Conservation (phyloP, 176 grass and related monocot genomes). For the Eremochloa ophiuroides region DNA sequence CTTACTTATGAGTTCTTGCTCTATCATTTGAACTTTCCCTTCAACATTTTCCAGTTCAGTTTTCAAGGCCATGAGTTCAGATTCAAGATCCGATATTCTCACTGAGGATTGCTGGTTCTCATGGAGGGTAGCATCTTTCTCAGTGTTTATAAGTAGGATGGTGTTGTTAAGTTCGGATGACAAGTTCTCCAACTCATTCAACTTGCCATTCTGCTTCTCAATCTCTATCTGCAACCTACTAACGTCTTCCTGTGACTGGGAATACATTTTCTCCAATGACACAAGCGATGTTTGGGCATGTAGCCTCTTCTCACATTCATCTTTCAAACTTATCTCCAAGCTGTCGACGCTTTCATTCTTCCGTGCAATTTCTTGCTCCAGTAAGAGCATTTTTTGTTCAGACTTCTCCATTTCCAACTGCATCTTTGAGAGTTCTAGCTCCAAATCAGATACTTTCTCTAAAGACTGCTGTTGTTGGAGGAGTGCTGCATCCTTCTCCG, state of each 20-base stretch:
- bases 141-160: constrained; percentile 32
- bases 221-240: constrained; percentile 43
- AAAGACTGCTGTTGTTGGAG: constrained; percentile 34
- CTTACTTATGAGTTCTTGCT: constrained; percentile 47
- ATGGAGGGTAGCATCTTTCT: constrained; percentile 41
- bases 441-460: constrained; percentile 44
- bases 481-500: constrained; percentile 34
- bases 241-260: constrained; percentile 44
- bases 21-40: constrained; percentile 39
- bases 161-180: constrained; percentile 34
- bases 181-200: constrained; percentile 42
- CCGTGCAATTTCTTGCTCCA: constrained; percentile 45
- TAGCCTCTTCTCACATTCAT: constrained; percentile 36
- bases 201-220: constrained; percentile 50
- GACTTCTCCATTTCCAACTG: constrained; percentile 47
- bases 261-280: constrained; percentile 42
- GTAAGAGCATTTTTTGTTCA: constrained; percentile 40
- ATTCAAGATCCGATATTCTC: constrained; percentile 39
- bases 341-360: constrained; percentile 35
- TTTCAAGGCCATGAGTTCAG: constrained; percentile 34
- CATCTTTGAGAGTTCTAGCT: constrained; percentile 29
- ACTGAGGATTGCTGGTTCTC: constrained; percentile 24
- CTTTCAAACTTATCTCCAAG: constrained; percentile 35
- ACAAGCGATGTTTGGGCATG: constrained; percentile 34
- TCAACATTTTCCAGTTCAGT: constrained; percentile 46